These are phyloP conservation scores for Candida glaebosa DNA, from an alignment of 805 yeast genomes.

Conservation along the genomic window DNA sequence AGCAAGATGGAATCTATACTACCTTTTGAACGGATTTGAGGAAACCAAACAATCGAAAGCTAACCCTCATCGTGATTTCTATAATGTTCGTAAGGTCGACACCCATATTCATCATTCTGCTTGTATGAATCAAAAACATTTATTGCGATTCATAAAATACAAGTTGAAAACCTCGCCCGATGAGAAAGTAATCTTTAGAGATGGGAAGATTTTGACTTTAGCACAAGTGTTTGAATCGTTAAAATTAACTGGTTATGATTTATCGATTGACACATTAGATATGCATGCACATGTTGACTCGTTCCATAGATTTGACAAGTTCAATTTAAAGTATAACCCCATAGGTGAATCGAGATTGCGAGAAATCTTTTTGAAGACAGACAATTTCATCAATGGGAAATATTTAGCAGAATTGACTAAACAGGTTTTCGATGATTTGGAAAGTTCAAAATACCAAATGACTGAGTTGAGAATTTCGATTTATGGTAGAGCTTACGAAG, in stretches of 20 bases:
- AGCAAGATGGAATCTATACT: constrained; percentile 94
- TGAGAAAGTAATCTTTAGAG: constrained; percentile 91
- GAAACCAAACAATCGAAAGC: constrained; percentile 87
- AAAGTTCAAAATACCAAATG: constrained; percentile 94
- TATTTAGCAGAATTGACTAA: constrained; percentile 91
- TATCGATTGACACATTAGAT: constrained; percentile 93
- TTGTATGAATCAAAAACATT: constrained; percentile 97
- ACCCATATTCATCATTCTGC: constrained; percentile 99
- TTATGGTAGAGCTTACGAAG: constrained; percentile 84
- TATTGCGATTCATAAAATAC: constrained; percentile 89
- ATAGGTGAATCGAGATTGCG: constrained; percentile 96
- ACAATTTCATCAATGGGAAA: constrained; percentile 82
- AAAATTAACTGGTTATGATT: constrained; percentile 88
- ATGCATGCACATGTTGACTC: constrained; percentile 99
- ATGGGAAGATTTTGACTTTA: constrained; percentile 81
- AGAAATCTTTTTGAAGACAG: constrained; percentile 94
- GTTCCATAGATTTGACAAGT: constrained; percentile 96
- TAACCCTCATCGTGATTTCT: constrained; percentile 96
- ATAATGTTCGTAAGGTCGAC: constrained; percentile 94
- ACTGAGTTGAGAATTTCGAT: constrained; percentile 93
- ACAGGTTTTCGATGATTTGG: constrained; percentile 92
- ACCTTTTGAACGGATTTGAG: constrained; percentile 83
- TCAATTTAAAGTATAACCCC: constrained; percentile 95
- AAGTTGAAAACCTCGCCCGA: constrained; percentile 83
- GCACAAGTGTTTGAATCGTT: constrained; percentile 89